A percentile compares a stretch with the other conserved stretches of the same genome.
Conservation (phyloP, 2,329 filamentous ascomycete genomes). For the Penicillium sp. region DNA sequence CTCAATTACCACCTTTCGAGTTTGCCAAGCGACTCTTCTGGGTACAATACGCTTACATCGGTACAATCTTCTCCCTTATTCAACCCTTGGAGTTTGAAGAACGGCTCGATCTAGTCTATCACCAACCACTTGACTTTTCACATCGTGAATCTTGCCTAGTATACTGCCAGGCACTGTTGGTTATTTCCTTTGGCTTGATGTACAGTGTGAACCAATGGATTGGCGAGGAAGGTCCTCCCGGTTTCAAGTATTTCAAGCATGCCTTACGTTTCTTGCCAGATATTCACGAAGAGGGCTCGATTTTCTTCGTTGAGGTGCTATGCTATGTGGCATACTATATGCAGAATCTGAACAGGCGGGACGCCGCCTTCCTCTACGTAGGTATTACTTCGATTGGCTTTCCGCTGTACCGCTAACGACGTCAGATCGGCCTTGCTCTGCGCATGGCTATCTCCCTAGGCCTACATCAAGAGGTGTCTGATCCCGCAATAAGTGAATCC, state of each 20-base stretch:
- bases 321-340: slow-evolving; percentile 57
- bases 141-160: slow-evolving; percentile 50
- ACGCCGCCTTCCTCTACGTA: slow-evolving; percentile 55
- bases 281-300: slow-evolving; percentile 55
- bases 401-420: slow-evolving; percentile 4
- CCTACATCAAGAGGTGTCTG: slow-evolving; percentile 53
- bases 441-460: slow-evolving; percentile 59
- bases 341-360: slow-evolving; percentile 56
- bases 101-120: slow-evolving; percentile 47
- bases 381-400: not conserved
- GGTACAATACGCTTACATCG: slow-evolving; percentile 56
- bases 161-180: slow-evolving; percentile 53
- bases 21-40: slow-evolving; percentile 52
- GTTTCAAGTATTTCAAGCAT: slow-evolving; percentile 55
- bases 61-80: slow-evolving; percentile 57
- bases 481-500: slow-evolving; percentile 40
- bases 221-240: slow-evolving; percentile 52
- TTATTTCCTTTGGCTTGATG: slow-evolving; percentile 56
- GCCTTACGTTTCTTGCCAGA: slow-evolving; percentile 54
- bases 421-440: slow-evolving; percentile 51
- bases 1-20: slow-evolving; percentile 50
- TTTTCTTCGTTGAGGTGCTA: slow-evolving; percentile 55
- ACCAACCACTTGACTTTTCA: slow-evolving; percentile 41
- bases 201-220: slow-evolving; percentile 59
- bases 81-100: slow-evolving; percentile 49